Conservation (phyloP, 208 protist genomes). For the Trypanosoma cruzi region DNA sequence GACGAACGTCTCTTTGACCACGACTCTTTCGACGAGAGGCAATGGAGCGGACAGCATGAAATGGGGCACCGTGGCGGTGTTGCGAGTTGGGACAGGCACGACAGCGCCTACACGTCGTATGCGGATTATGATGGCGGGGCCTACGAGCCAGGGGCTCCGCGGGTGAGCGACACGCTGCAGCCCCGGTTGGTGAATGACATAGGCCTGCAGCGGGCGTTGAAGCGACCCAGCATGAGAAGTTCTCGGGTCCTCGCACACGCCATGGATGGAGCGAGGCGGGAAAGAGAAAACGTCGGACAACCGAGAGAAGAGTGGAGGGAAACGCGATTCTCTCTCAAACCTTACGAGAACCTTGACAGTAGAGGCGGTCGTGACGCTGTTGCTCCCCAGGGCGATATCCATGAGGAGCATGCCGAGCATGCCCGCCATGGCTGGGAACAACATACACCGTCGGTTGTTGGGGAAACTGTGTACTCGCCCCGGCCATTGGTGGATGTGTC, state of each 20-base stretch:
- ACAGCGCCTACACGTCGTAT: background rate
- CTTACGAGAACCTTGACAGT: too few relatives aligned
- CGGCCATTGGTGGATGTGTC: constrained; percentile 11
- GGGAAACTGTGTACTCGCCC: background rate
- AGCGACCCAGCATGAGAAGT: background rate
- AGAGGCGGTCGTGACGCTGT: background rate
- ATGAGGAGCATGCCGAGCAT: background rate
- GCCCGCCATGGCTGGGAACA: background rate
- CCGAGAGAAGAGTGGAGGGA: too few relatives aligned
- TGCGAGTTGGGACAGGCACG: too few relatives aligned
- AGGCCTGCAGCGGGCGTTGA: constrained; percentile 7
- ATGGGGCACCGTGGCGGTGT: too few relatives aligned
- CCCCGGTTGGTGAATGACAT: constrained; percentile 8
- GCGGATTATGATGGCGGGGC: background rate
- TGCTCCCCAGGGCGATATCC: background rate
- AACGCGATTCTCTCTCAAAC: too few relatives aligned
- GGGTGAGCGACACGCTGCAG: constrained; percentile 20
- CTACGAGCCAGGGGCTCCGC: too few relatives aligned
- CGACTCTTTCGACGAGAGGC: too few relatives aligned
- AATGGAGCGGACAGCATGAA: too few relatives aligned
- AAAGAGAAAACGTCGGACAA: background rate
- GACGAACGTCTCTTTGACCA: too few relatives aligned
- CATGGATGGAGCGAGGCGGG: background rate
- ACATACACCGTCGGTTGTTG: background rate
- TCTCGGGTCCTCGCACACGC: background rate